These are phyloP conservation scores for Botrytis porri DNA, from an alignment of 2,329 filamentous ascomycete species.

Conservation along the genomic window DNA sequence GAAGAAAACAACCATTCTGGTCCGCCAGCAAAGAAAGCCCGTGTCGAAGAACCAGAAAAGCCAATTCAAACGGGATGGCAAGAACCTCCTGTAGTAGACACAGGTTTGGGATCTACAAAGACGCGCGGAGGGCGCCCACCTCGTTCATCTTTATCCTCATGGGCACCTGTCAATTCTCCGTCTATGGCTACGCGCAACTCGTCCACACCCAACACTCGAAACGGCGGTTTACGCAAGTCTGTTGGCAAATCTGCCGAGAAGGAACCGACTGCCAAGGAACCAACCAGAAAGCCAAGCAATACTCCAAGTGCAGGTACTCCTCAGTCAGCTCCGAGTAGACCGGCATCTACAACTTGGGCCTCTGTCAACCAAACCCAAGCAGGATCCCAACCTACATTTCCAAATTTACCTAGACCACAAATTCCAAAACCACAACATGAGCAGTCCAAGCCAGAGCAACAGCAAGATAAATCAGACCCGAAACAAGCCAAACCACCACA, in stretches of 20 bases:
- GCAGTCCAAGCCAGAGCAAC: slow-evolving; percentile 1
- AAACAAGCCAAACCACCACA: not conserved
- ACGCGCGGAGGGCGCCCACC: slow-evolving; percentile 14
- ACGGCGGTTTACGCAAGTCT: slow-evolving; percentile 3
- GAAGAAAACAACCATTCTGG: slow-evolving; percentile 15
- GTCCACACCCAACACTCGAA: slow-evolving; percentile 15
- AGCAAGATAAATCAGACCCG: not conserved
- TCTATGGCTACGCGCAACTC: slow-evolving; percentile 15
- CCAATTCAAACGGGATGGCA: slow-evolving; percentile 31
- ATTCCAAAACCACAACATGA: slow-evolving; percentile 14
- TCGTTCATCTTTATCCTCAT: slow-evolving; percentile 21
- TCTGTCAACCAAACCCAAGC: slow-evolving; percentile 21
- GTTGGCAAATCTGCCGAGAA: slow-evolving; percentile 1
- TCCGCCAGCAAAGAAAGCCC: slow-evolving; percentile 29
- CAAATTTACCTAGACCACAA: slow-evolving; percentile 7
- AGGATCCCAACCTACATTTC: slow-evolving; percentile 10
- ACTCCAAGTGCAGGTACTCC: slow-evolving; percentile 10
- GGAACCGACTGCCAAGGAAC: not conserved
- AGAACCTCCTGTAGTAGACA: slow-evolving; percentile 35
- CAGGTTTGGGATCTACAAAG: slow-evolving; percentile 20
- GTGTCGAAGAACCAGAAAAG: slow-evolving; percentile 24
- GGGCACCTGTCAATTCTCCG: slow-evolving; percentile 32
- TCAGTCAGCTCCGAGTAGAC: slow-evolving; percentile 13
- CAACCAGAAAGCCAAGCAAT: slow-evolving; percentile 10
- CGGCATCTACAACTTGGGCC: slow-evolving; percentile 18